Evolutionary conservation across 2,329 filamentous ascomycete species (phyloP), one percentile per base, ranked within the genome.

Genomic region (Zymoseptoria brevis): DNA sequence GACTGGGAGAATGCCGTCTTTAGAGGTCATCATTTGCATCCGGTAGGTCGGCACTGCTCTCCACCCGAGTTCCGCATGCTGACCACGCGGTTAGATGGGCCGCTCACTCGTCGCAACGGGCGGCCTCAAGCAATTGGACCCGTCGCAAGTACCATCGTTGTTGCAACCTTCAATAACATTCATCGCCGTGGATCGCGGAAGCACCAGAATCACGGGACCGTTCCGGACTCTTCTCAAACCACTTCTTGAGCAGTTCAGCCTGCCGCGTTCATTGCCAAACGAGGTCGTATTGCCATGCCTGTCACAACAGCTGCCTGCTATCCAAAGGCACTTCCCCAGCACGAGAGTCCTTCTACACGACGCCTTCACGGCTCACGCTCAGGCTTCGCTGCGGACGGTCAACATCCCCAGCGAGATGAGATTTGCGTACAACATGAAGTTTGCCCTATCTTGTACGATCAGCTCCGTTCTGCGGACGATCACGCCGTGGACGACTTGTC

Each of bases 1-100:
- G 26, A 52, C 1, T 59, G 57, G 57, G 57, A 59, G 57, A 53
- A 59, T 13, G 53, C 57, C 30, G 24, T 59, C 30, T 30, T 59
- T 13, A 51, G 30, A 48, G 57, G 57, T 35, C 57, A 59, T 24
- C 57, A 53, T 29, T 41, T 55, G 16, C 53, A 59, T 29, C 57
- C 57, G 19, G 53, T 59, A 35, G 45, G 53, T 59, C 21, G 51
- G 8, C 45, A n/a, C 16, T 41, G 13, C 50, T 21, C 11, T 8
- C 50, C 19, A 21, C 8, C 19, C n/a, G n/a, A 51, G 19, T 8
- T 21, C 22, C 50, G 6, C 50, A 21, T 21, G n/a, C 50, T 51
- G 50, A 21, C 16, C 8, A 16, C 19, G 22, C 50, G n/a, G 11
- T 11, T 19, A 51, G 50, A 51, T 51, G 50, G n/a, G 13, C n/a